Conservation (phyloP, 345 rosid genomes). For the Eucalyptus microcorys region DNA sequence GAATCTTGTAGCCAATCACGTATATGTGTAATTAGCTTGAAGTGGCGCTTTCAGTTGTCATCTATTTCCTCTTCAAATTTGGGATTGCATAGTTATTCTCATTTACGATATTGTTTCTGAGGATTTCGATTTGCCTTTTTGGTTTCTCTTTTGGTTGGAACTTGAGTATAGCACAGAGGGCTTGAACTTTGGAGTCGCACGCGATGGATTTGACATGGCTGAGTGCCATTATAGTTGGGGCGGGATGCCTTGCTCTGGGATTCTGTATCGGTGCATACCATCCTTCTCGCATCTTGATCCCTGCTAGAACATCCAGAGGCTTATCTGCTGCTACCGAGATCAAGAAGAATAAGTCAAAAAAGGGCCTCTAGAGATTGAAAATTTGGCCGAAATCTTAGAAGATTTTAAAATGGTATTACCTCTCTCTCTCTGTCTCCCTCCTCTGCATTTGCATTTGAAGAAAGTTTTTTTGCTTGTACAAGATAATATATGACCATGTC, state of each 20-base stretch:
- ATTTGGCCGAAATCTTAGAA: constrained; percentile 74
- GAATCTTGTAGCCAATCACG: not conserved
- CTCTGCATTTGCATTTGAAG: not conserved
- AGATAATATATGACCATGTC: not conserved
- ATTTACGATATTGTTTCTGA: not conserved
- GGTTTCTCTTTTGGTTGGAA: not conserved
- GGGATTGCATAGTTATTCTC: not conserved
- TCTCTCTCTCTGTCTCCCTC: not conserved
- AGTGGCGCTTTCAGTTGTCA: not conserved
- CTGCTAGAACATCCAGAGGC: constrained; percentile 10
- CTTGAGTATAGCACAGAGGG: not conserved
- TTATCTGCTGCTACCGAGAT: not conserved
- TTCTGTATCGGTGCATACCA: constrained; percentile 58
- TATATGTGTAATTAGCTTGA: not conserved
- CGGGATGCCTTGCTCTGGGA: constrained; percentile 77
- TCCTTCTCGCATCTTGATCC: constrained; percentile 22
- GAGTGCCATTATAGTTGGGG: constrained; percentile 69
- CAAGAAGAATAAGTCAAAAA: constrained; percentile 30
- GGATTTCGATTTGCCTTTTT: not conserved
- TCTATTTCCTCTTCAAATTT: not conserved
- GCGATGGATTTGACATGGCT: constrained; percentile 74
- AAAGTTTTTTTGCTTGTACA: not conserved
- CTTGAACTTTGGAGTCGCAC: not conserved
- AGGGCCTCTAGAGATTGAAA: constrained; percentile 62
- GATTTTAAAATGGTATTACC: constrained; percentile 78